Conservation (phyloP, 2,329 filamentous ascomycete genomes). For the Zymoseptoria pseudotritici region DNA sequence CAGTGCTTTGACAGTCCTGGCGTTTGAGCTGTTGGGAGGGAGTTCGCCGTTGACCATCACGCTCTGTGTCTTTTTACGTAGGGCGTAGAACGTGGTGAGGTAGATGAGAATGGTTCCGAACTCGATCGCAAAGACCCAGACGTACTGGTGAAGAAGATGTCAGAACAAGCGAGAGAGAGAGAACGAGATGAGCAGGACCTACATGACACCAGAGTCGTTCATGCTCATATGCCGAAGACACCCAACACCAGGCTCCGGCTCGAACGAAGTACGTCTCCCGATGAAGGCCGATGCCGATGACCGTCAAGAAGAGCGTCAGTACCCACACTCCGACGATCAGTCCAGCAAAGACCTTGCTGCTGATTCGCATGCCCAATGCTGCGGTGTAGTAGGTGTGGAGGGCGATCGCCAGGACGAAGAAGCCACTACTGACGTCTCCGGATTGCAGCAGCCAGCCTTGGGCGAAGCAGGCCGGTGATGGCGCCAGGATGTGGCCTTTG, state of each 20-base stretch:
- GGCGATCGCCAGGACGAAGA: constrained; percentile 60
- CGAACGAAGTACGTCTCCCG: constrained; percentile 50
- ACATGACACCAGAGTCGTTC: constrained; percentile 41
- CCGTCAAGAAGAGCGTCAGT: constrained; percentile 52
- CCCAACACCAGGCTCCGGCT: constrained; percentile 63
- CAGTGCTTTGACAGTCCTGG: constrained; percentile 22
- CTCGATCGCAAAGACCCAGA: constrained; percentile 55
- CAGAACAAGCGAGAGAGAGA: neutral
- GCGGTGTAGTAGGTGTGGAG: constrained; percentile 60
- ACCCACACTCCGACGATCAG: constrained; percentile 48
- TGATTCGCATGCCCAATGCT: constrained; percentile 48
- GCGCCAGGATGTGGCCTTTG: constrained; percentile 47
- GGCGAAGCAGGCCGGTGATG: constrained; percentile 49
- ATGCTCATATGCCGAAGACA: constrained; percentile 47
- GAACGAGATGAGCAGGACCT: neutral
- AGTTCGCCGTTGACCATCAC: constrained; percentile 12
- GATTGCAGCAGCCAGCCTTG: constrained; percentile 65
- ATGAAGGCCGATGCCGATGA: constrained; percentile 44
- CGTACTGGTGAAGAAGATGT: constrained; percentile 45
- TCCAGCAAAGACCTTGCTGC: constrained; percentile 44
- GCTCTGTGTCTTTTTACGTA: constrained; percentile 22
- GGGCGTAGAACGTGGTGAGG: constrained; percentile 27
- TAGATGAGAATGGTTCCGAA: constrained; percentile 48
- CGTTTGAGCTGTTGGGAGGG: constrained; percentile 14
- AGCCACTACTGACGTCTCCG: constrained; percentile 58